A percentile compares a stretch with the other conserved stretches of the same genome.
phyloP scores from a whole-genome alignment of 345 rosid species.

The Euclidium syriacum region DNA sequence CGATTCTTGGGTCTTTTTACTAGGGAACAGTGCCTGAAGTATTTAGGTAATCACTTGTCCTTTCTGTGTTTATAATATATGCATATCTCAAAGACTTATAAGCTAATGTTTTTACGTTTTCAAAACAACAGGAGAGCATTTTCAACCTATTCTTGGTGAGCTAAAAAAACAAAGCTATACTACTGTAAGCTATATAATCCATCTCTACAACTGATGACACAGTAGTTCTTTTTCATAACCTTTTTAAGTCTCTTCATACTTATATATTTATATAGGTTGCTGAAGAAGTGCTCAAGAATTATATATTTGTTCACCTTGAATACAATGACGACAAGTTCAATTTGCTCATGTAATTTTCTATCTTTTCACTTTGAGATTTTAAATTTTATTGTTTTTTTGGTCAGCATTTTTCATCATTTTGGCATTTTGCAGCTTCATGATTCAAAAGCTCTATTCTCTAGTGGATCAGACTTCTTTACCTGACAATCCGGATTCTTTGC shows the following conservation, averaged over 20 bases:
- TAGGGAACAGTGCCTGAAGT: slow-evolving; percentile 61
- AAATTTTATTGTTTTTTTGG: slow-evolving; percentile 1
- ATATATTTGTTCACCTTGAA: slow-evolving; percentile 74
- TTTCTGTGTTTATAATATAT: slow-evolving; percentile 4
- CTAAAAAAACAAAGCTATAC: slow-evolving; percentile 47
- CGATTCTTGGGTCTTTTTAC: slow-evolving; percentile 64
- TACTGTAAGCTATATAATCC: slow-evolving; percentile 41
- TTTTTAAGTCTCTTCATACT: background rate
- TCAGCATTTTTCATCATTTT: slow-evolving; percentile 22
- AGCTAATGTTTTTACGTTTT: slow-evolving; percentile 18
- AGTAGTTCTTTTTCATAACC: background rate
- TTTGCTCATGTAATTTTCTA: slow-evolving; percentile 67
- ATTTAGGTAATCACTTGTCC: slow-evolving; percentile 65
- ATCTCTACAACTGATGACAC: slow-evolving; percentile 1
- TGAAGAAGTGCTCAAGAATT: slow-evolving; percentile 60
- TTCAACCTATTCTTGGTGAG: slow-evolving; percentile 62
- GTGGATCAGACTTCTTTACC: slow-evolving; percentile 82
- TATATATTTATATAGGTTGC: slow-evolving; percentile 62
- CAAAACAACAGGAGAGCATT: slow-evolving; percentile 61
- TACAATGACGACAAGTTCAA: slow-evolving; percentile 86
- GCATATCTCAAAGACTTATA: background rate
- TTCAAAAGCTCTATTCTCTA: slow-evolving; percentile 95
- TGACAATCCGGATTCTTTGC: slow-evolving; percentile 92
- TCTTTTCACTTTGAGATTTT: background rate
- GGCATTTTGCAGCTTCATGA: slow-evolving; percentile 65